phyloP scores from a whole-genome alignment of 345 rosid species.

The Turritis glabra region DNA sequence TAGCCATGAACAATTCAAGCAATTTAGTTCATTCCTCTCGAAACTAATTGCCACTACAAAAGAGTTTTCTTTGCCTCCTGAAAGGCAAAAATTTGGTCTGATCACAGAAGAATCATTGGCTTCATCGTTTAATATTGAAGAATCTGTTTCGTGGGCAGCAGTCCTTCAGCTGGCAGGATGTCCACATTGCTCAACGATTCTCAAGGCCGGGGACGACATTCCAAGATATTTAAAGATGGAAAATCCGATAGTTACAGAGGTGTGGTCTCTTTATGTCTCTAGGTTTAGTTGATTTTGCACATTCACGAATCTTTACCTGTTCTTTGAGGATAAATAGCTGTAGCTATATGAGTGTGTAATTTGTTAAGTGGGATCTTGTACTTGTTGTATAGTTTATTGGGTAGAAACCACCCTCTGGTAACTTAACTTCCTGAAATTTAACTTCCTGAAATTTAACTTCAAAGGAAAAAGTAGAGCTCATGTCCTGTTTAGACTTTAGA shows the following conservation, averaged over 20 bases:
- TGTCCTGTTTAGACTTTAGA: constrained; percentile 8
- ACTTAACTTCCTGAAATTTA: constrained; percentile 10
- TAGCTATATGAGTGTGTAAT: constrained; percentile 7
- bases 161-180: constrained; percentile 67
- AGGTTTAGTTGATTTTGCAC: constrained; percentile 13
- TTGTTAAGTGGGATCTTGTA: background rate
- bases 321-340: background rate
- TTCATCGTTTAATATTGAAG: constrained; percentile 52
- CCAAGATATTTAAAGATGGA: constrained; percentile 48
- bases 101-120: constrained; percentile 63
- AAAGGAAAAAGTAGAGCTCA: background rate
- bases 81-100: constrained; percentile 74
- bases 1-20: constrained; percentile 60
- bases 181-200: constrained; percentile 66
- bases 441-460: constrained; percentile 2
- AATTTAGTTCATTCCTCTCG: constrained; percentile 65
- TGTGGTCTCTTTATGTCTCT: constrained; percentile 26
- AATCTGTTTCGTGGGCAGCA: constrained; percentile 64
- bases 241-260: constrained; percentile 65
- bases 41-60: constrained; percentile 54
- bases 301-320: background rate
- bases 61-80: constrained; percentile 68
- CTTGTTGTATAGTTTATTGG: constrained; percentile 8
- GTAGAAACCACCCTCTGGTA: constrained; percentile 8
- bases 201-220: constrained; percentile 60